Percentiles rank a stretch among this genome's conserved stretches.
These are phyloP conservation scores for Diaporthe eres DNA, from an alignment of 2,329 filamentous ascomycete species.

Conservation along the genomic window DNA sequence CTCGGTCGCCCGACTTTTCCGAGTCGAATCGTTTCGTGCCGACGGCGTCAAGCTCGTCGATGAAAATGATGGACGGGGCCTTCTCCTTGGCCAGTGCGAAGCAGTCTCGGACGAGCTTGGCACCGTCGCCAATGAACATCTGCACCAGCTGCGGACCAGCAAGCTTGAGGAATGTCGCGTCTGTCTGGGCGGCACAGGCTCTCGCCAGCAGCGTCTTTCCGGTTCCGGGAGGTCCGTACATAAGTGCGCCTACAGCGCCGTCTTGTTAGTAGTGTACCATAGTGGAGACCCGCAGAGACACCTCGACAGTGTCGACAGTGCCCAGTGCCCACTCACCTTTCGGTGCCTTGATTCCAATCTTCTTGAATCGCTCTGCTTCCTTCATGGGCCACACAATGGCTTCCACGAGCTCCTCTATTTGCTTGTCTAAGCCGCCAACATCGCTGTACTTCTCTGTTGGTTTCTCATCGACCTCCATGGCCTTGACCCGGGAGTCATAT, in stretches of 20 bases:
- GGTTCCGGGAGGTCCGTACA: slow-evolving; percentile 95
- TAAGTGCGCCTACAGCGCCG: slow-evolving; percentile 80
- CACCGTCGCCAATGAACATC: slow-evolving; percentile 99
- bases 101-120: slow-evolving; percentile 96
- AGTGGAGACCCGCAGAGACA: slow-evolving; percentile 28
- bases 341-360: slow-evolving; percentile 99
- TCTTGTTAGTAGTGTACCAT: slow-evolving; percentile 15
- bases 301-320: background rate
- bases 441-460: slow-evolving; percentile 99
- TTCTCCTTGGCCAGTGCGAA: slow-evolving; percentile 99
- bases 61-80: slow-evolving; percentile 99
- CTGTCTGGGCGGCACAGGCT: slow-evolving; percentile 97
- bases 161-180: slow-evolving; percentile 98
- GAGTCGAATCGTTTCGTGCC: slow-evolving; percentile 99
- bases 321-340: slow-evolving; percentile 78
- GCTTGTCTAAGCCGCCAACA: slow-evolving; percentile 97
- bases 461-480: slow-evolving; percentile 99
- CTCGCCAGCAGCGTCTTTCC: slow-evolving; percentile 93
- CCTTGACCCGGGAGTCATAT: slow-evolving; percentile 98
- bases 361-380: slow-evolving; percentile 98
- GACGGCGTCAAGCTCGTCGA: slow-evolving; percentile 98
- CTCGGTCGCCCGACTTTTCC: slow-evolving; percentile 96
- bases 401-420: slow-evolving; percentile 98
- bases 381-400: slow-evolving; percentile 99
- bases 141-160: slow-evolving; percentile 97